These are phyloP conservation scores for Cryphonectria carpinicola DNA, from an alignment of 2,329 filamentous ascomycete species.

Conservation along the genomic window DNA sequence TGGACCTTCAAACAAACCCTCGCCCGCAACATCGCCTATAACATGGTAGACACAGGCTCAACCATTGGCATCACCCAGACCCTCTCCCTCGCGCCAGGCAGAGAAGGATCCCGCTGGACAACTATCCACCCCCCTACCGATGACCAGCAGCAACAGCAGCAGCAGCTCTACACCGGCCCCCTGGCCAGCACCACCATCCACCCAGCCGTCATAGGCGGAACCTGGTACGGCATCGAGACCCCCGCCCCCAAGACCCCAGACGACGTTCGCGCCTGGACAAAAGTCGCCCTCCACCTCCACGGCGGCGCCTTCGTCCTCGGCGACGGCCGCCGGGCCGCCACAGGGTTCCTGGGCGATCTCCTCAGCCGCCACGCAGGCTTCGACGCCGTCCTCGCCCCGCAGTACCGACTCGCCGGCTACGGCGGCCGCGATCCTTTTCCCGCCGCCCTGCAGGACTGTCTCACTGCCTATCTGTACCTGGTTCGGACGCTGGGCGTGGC, in stretches of 20 bases:
- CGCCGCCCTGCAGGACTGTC: constrained; percentile 52
- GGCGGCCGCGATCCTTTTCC: constrained; percentile 48
- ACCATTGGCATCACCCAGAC: constrained; percentile 23
- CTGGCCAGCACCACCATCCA: constrained; percentile 17
- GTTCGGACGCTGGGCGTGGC: constrained; percentile 44
- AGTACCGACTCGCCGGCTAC: constrained; percentile 52
- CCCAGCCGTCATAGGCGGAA: constrained; percentile 31
- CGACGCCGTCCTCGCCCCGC: constrained; percentile 46
- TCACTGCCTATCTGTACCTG: constrained; percentile 51
- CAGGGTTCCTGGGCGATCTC: constrained; percentile 7
- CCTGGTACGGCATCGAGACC: constrained; percentile 32
- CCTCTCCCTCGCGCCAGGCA: constrained; percentile 19
- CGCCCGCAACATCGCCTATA: constrained; percentile 12
- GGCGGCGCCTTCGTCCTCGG: constrained; percentile 52
- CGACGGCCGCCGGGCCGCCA: constrained; percentile 44
- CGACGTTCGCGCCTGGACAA: constrained; percentile 12
- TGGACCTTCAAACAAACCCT: constrained; percentile 29
- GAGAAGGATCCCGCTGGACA: constrained; percentile 23
- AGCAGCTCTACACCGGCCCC: constrained; percentile 27
- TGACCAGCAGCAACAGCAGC: background rate
- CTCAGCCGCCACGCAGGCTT: constrained; percentile 36
- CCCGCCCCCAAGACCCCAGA: background rate
- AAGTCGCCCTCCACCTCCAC: constrained; percentile 51
- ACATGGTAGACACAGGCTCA: constrained; percentile 5
- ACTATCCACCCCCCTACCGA: constrained; percentile 52